A percentile compares a stretch with the other conserved stretches of the same genome.
Evolutionary conservation across 2,329 filamentous ascomycete genomes (phyloP).

Genomic region (Calcarisporium arbuscula): DNA sequence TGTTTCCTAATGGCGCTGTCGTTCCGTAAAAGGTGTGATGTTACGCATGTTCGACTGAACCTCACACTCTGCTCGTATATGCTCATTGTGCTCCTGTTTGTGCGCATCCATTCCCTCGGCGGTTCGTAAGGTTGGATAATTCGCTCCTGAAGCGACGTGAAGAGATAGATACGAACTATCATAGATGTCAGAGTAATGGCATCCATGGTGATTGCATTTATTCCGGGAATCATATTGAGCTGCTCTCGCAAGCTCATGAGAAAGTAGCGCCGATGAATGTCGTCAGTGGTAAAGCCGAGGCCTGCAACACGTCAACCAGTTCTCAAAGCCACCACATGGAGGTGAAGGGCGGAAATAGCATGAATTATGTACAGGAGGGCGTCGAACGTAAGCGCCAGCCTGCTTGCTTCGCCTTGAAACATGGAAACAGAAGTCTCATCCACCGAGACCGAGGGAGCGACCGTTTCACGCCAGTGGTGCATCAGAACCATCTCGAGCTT

Average conservation of each 20-base stretch:
- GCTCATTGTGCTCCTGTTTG: constrained; percentile 11
- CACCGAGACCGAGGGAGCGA: constrained; percentile 9
- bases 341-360: constrained; percentile 12
- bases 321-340: constrained; percentile 2
- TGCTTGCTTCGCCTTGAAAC: constrained; percentile 9
- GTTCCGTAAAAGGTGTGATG: constrained; percentile 5
- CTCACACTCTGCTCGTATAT: constrained; percentile 7
- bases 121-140: constrained; percentile 9
- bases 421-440: constrained; percentile 10
- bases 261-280: constrained; percentile 12
- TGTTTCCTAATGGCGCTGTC: constrained; percentile 10
- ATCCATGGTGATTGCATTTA: constrained; percentile 8
- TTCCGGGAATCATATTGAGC: constrained; percentile 7
- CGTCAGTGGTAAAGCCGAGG: constrained; percentile 5
- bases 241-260: constrained; percentile 13
- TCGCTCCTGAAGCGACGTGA: constrained; percentile 12
- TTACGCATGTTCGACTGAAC: too few species aligned
- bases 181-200: constrained; percentile 11
- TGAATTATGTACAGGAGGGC: constrained; percentile 14
- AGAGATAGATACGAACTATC: constrained; percentile 11
- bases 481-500: constrained; percentile 12
- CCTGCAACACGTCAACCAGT: constrained; percentile 6
- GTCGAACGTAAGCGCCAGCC: constrained; percentile 10
- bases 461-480: constrained; percentile 13
- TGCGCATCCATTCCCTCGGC: constrained; percentile 14